A percentile compares a stretch with the other conserved stretches of the same genome.
These are phyloP conservation scores for Cercis canadensis DNA, from an alignment of 306 rosid species.

Conservation along the genomic window DNA sequence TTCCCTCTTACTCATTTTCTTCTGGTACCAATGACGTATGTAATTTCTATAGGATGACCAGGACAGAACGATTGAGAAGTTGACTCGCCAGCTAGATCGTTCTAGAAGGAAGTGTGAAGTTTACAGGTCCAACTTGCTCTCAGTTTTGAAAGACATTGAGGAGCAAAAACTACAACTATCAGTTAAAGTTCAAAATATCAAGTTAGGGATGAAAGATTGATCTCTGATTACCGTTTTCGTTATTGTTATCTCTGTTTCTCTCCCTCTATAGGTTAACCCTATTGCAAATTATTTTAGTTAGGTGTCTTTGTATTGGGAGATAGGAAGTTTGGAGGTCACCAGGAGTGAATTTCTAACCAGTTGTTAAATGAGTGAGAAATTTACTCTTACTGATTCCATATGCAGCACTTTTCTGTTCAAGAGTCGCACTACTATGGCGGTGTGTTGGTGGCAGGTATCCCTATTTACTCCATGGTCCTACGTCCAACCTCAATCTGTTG, in stretches of 20 bases:
- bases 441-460: neutral
- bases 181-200: conserved; percentile 56
- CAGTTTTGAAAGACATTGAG: conserved; percentile 59
- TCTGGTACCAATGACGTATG: conserved; percentile 12
- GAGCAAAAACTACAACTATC: conserved; percentile 56
- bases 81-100: conserved; percentile 47
- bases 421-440: neutral
- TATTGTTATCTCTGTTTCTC: neutral
- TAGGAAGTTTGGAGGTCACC: neutral
- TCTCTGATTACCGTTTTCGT: conserved; percentile 21
- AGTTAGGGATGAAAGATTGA: conserved; percentile 49
- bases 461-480: neutral
- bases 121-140: conserved; percentile 55
- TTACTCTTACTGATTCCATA: neutral
- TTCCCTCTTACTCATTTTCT: neutral
- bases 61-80: conserved; percentile 52
- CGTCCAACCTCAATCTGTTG: neutral
- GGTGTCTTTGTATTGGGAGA: neutral
- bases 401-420: neutral
- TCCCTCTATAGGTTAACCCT: conserved; percentile 14
- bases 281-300: conserved; percentile 9
- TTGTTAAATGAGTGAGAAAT: neutral
- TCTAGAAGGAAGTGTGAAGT: conserved; percentile 54
- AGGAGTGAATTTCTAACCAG: conserved; percentile 12
- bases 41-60: conserved; percentile 48